These are phyloP conservation scores for Edaphochlamys debaryana DNA, from an alignment of 139 green algal species.

Conservation along the genomic window DNA sequence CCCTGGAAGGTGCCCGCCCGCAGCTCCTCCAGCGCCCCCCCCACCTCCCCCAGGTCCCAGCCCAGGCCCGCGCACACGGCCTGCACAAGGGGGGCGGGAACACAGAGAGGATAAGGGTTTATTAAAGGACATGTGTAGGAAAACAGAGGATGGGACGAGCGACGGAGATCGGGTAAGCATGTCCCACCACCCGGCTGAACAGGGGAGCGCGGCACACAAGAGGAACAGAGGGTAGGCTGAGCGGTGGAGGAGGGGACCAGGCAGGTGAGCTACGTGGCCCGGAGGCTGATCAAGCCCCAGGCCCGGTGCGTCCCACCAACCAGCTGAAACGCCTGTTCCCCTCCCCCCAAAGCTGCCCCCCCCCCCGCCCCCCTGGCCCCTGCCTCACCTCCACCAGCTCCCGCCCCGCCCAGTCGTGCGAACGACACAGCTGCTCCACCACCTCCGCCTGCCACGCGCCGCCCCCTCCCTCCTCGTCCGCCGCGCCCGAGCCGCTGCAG, in stretches of 20 bases:
- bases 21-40: conserved; percentile 31
- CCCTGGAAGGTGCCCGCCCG: background rate
- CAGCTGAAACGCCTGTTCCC: too few relatives aligned
- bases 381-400: conserved; percentile 13
- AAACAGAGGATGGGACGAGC: background rate
- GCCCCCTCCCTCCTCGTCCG: background rate
- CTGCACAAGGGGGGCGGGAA: background rate
- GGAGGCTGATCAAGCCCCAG: too few relatives aligned
- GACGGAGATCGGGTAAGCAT: too few relatives aligned
- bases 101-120: background rate
- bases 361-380: too few relatives aligned
- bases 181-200: too few relatives aligned
- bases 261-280: too few relatives aligned
- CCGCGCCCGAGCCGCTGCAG: background rate
- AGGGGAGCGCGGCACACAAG: too few relatives aligned
- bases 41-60: conserved; percentile 30
- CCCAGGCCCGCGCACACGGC: conserved; percentile 18
- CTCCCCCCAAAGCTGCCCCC: too few relatives aligned
- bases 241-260: too few relatives aligned
- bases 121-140: background rate
- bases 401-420: conserved; percentile 10
- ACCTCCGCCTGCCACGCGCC: background rate
- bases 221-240: too few relatives aligned
- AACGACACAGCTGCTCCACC: conserved; percentile 23
- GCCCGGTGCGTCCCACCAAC: too few relatives aligned